These are phyloP conservation scores for Cryptococcus floricola DNA, from an alignment of 1,284 basidiomycete genomes.

Conservation along the genomic window DNA sequence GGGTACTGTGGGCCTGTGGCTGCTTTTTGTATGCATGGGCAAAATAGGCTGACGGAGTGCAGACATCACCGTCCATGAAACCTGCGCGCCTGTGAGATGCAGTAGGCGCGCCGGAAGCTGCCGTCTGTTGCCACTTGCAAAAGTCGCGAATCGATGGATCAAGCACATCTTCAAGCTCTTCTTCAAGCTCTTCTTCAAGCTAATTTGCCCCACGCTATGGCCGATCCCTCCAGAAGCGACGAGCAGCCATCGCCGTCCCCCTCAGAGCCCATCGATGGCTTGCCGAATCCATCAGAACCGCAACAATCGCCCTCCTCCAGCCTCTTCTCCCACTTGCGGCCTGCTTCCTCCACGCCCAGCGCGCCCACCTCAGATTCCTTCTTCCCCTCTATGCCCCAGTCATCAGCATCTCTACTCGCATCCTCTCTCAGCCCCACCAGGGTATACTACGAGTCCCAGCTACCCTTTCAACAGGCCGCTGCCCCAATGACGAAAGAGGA, in stretches of 20 bases:
- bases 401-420: conserved; percentile 9
- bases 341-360: background rate
- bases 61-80: too few species aligned
- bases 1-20: too few species aligned
- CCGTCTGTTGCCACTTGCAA: too few species aligned
- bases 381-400: background rate
- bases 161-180: too few species aligned
- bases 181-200: too few species aligned
- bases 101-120: too few species aligned
- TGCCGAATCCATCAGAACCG: background rate
- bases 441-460: conserved; percentile 6
- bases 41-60: too few species aligned
- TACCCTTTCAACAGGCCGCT: background rate
- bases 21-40: too few species aligned
- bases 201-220: background rate
- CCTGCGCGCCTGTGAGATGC: too few species aligned
- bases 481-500: background rate
- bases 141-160: too few species aligned
- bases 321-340: background rate
- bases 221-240: background rate
- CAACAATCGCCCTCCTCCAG: background rate
- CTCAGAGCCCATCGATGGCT: background rate
- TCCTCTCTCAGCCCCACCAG: conserved; percentile 10
- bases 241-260: background rate
- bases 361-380: conserved; percentile 1